A percentile compares a stretch with the other conserved stretches of the same genome.
phyloP scores from a whole-genome alignment of 2,329 filamentous ascomycete species.

The Cercospora sp. region DNA sequence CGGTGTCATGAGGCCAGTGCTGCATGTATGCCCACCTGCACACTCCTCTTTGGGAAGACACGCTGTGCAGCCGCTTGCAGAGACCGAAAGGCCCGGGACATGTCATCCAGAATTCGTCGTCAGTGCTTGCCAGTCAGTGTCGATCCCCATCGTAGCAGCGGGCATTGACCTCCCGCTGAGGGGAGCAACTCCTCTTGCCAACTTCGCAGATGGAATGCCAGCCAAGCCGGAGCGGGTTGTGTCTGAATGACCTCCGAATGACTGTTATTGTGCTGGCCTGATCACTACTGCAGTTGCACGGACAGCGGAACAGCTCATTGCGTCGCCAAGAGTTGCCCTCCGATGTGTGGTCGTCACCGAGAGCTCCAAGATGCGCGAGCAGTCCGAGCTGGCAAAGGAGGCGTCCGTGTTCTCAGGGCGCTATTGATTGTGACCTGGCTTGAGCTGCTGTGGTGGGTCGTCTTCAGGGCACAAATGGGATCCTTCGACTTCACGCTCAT shows the following conservation, averaged over 20 bases:
- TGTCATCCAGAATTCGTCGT: neutral
- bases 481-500: neutral
- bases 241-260: neutral
- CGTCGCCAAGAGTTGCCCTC: neutral
- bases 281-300: slow-evolving; percentile 3
- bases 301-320: neutral
- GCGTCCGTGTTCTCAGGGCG: neutral
- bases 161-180: neutral
- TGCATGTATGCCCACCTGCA: neutral
- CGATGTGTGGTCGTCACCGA: neutral
- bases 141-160: neutral
- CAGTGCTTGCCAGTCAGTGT: neutral
- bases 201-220: neutral
- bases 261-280: neutral
- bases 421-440: neutral
- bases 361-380: neutral
- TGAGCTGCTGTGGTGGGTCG: neutral
- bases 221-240: neutral
- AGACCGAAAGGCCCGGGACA: neutral
- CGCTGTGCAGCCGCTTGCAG: neutral
- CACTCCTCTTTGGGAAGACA: neutral
- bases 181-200: neutral
- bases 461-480: neutral
- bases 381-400: neutral
- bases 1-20: neutral